A percentile compares a stretch with the other conserved stretches of the same genome.
phyloP scores from a whole-genome alignment of 2,329 filamentous ascomycete genomes.

The Alternaria sp. region DNA sequence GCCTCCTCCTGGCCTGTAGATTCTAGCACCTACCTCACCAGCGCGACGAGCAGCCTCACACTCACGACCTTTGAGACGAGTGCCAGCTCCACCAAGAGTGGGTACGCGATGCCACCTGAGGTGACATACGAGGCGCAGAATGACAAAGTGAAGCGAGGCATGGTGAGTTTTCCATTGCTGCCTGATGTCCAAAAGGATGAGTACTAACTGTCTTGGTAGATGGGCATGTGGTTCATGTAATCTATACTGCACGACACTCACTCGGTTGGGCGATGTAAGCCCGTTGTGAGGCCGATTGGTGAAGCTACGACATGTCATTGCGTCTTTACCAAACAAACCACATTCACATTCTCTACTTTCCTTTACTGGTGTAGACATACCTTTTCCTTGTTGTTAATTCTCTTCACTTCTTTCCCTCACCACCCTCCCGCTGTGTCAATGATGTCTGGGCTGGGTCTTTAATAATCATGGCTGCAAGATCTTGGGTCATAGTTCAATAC shows the following conservation, averaged over 20 bases:
- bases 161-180: background rate
- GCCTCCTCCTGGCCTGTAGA: constrained; percentile 2
- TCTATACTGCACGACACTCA: background rate
- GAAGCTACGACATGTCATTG: background rate
- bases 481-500: background rate
- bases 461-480: background rate
- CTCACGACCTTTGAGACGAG: constrained; percentile 16
- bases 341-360: constrained; percentile 1
- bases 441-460: background rate
- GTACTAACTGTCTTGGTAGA: constrained; percentile 9
- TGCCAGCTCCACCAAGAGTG: constrained; percentile 10
- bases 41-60: background rate
- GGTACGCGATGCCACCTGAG: background rate
- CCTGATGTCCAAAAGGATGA: background rate
- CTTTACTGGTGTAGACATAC: background rate
- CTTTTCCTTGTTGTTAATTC: background rate
- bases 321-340: background rate
- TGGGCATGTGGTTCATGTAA: constrained; percentile 19
- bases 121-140: background rate
- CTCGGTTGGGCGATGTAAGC: background rate
- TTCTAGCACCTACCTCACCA: background rate
- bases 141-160: background rate
- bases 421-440: background rate
- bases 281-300: background rate
- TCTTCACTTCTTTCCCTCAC: background rate